Conservation (phyloP, 2,329 filamentous ascomycete genomes). For the Xylariomycetidae sp. region DNA sequence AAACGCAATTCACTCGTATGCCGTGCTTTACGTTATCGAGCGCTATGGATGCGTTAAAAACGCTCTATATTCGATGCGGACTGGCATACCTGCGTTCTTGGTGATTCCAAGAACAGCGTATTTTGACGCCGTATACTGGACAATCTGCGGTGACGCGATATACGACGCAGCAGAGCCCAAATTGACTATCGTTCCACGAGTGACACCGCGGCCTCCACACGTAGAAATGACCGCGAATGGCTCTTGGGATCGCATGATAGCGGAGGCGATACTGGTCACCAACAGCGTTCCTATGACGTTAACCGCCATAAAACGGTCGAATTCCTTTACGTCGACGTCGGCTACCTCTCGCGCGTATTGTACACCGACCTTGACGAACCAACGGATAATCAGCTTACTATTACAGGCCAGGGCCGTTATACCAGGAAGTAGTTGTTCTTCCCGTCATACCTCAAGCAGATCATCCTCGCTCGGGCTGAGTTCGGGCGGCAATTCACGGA, state of each 20-base stretch:
- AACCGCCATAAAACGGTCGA: constrained; percentile 8
- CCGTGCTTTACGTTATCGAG: constrained; percentile 2
- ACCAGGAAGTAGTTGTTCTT: too few relatives aligned
- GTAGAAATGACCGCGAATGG: background rate
- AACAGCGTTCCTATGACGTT: constrained; percentile 8
- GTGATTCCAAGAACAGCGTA: constrained; percentile 9
- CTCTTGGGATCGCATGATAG: constrained; percentile 6
- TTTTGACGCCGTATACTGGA: constrained; percentile 6
- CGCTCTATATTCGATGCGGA: background rate
- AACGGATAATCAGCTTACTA: too few relatives aligned
- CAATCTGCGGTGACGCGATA: constrained; percentile 6
- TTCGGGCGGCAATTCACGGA: too few relatives aligned
- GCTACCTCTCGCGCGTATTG: constrained; percentile 3
- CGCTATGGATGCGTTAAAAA: too few relatives aligned
- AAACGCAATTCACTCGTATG: constrained; percentile 5
- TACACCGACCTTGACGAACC: constrained; percentile 2
- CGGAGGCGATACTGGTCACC: constrained; percentile 2
- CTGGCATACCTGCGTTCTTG: constrained; percentile 7
- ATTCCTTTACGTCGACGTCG: constrained; percentile 2
- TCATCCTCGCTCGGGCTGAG: too few relatives aligned
- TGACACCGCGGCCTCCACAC: constrained; percentile 1
- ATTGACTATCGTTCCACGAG: constrained; percentile 9
- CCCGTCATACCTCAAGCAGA: too few relatives aligned
- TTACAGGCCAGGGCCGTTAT: too few relatives aligned
- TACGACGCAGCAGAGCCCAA: constrained; percentile 7